Evolutionary conservation across 2,329 filamentous ascomycete species (phyloP), one percentile per base, ranked within the genome.

Genomic region (Clarireedia monteithiana): DNA sequence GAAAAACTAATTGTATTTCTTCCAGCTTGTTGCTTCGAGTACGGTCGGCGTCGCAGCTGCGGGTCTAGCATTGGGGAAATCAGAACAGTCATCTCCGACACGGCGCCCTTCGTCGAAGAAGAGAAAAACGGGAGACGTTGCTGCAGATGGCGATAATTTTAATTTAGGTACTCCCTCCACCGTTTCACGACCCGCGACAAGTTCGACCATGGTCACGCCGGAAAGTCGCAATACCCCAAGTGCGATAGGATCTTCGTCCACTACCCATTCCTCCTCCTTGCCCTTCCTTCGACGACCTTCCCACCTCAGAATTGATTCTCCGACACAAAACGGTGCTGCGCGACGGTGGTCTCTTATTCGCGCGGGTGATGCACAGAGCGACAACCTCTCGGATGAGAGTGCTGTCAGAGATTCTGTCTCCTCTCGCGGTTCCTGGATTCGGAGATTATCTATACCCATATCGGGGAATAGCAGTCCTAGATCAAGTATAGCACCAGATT

Each of bases 351-450:
- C 64, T 42, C 52, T 65, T 15, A 55, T 63, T 30, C 60, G 59
- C 50, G 55, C 61, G 24, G 64, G 63, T 6, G 66, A 68, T 60
- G 60, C 27, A 56, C 62, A 23, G 49, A 61, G n/a, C 36, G 45
- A n/a, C 58, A 59, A 46, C 50, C 48, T 54, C 40, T 40, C 60
- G 48, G 66, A 66, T 46, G 63, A 63, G 48, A 57, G 46, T 30
- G 63, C 56, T 26, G 63, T 34, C 4, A 12, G 81, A 60, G 79
- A 83, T 64, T 85, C 83, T 3, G 64, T 77, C 36, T 84, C 82
- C 15, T 85, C 82, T 36, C 79, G 75, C 66, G 76, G 81, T 54
- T 89, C 86, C 27, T 91, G 88, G 88, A 82, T 90, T 61, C 81
- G 82, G 63, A 82, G 86, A 50, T 72, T 91, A 40, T 89, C 87